Conservation (phyloP, 129 eudicot genomes). For the Deinandra increscens region DNA sequence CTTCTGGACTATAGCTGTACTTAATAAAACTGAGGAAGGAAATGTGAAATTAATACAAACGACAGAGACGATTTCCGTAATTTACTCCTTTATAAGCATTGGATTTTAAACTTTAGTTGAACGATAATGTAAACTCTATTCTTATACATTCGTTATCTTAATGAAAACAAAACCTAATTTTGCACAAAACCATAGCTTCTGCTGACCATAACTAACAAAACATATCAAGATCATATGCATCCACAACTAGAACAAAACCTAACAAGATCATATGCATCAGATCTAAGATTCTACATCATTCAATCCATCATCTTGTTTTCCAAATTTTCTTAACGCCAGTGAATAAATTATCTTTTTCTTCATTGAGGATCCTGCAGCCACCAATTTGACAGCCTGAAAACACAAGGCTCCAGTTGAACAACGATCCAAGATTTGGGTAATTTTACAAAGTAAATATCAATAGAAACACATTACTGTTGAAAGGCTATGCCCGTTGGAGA, state of each 20-base stretch:
- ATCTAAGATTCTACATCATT: slow-evolving; percentile 27
- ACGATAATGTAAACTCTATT: no score
- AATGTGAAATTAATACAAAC: no score
- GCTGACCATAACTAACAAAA: background rate
- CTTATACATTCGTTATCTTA: no score
- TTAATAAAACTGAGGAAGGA: no score
- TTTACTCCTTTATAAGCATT: no score
- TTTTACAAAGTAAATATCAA: background rate
- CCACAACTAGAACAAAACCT: background rate
- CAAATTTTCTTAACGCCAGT: slow-evolving; percentile 73
- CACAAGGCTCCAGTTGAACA: background rate
- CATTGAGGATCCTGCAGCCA: slow-evolving; percentile 69
- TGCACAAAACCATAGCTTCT: no score
- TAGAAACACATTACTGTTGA: slow-evolving; percentile 48
- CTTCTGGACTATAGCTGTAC: no score
- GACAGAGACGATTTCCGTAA: no score
- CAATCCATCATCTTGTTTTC: slow-evolving; percentile 47
- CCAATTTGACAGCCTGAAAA: slow-evolving; percentile 85
- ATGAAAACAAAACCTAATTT: no score
- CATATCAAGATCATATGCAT: no score
- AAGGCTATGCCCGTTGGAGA: slow-evolving; percentile 78
- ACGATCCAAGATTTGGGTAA: background rate
- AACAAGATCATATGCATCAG: slow-evolving; percentile 16
- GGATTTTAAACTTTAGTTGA: no score
- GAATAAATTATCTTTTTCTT: slow-evolving; percentile 71